Evolutionary conservation across 306 rosid species (phyloP).

Genomic region (Vicia faba): DNA sequence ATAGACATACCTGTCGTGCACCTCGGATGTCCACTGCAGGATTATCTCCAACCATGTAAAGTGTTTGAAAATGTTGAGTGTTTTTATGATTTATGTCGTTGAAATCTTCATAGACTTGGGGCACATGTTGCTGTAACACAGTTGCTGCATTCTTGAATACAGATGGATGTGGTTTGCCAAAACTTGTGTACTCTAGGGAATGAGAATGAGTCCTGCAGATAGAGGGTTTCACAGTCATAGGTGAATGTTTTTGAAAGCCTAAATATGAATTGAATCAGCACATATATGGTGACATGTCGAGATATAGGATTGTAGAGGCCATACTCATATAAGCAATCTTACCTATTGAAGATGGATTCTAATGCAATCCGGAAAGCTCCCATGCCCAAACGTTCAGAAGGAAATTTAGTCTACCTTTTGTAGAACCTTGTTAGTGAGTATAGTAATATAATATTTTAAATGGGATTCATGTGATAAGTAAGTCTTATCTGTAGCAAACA

Average conservation of each 20-base stretch:
- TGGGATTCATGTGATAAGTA: conserved; percentile 30
- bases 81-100: conserved; percentile 32
- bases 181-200: conserved; percentile 66
- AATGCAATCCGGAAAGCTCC: conserved; percentile 96
- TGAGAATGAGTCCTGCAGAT: conserved; percentile 61
- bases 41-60: conserved; percentile 96
- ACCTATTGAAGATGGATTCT: conserved; percentile 86
- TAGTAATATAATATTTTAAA: conserved; percentile 28
- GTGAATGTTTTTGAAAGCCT: no score
- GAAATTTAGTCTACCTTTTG: conserved; percentile 85
- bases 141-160: conserved; percentile 82
- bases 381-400: conserved; percentile 90
- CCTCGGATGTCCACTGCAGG: conserved; percentile 88
- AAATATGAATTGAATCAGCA: no score
- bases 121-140: conserved; percentile 58
- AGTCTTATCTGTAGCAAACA: conserved; percentile 29
- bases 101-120: conserved; percentile 30
- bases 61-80: conserved; percentile 53
- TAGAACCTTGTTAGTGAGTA: conserved; percentile 54
- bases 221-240: conserved; percentile 26
- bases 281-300: no score
- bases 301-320: no score
- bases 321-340: conserved; percentile 40
- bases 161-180: conserved; percentile 82
- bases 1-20: conserved; percentile 64